Evolutionary conservation across 2,329 filamentous ascomycete genomes (phyloP).

Genomic region (Stagonosporopsis cucurbitacearum): DNA sequence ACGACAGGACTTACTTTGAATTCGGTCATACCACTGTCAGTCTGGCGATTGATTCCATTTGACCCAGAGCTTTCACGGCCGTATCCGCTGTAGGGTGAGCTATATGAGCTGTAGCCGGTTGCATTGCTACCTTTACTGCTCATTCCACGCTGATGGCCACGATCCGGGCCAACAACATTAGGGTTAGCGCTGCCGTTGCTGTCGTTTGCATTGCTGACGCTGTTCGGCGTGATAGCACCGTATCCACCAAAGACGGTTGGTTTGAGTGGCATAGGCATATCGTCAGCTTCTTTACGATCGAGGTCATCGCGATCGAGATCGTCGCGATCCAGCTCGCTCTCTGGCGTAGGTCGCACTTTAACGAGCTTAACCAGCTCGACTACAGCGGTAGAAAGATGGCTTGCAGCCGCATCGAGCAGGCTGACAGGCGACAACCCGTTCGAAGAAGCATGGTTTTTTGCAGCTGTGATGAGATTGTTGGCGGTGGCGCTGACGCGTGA

Average conservation of each 20-base stretch:
- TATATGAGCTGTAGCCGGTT: conserved; percentile 44
- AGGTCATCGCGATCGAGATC: conserved; percentile 55
- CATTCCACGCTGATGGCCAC: conserved; percentile 22
- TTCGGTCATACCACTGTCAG: conserved; percentile 58
- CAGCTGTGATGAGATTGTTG: conserved; percentile 93
- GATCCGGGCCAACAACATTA: conserved; percentile 6
- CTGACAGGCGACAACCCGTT: conserved; percentile 91
- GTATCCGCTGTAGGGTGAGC: conserved; percentile 48
- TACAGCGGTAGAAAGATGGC: conserved; percentile 83
- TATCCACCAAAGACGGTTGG: conserved; percentile 26
- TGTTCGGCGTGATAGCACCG: conserved; percentile 28
- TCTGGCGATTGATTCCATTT: conserved; percentile 33
- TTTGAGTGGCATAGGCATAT: conserved; percentile 47
- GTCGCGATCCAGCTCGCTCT: conserved; percentile 77
- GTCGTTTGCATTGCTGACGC: conserved; percentile 14
- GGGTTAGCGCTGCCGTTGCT: conserved; percentile 8
- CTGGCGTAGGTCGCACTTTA: conserved; percentile 80
- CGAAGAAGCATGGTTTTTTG: conserved; percentile 86
- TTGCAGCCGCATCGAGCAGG: conserved; percentile 88
- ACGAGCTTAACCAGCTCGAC: conserved; percentile 84
- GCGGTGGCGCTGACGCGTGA: conserved; percentile 87
- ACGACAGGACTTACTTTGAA: conserved; percentile 61
- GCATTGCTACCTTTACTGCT: conserved; percentile 49
- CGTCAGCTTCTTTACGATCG: conserved; percentile 60
- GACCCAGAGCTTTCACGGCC: conserved; percentile 40